Percentiles rank a stretch among this genome's conserved stretches.
These are phyloP conservation scores for Suhomyces sp. DNA, from an alignment of 805 yeast species.

Conservation along the genomic window DNA sequence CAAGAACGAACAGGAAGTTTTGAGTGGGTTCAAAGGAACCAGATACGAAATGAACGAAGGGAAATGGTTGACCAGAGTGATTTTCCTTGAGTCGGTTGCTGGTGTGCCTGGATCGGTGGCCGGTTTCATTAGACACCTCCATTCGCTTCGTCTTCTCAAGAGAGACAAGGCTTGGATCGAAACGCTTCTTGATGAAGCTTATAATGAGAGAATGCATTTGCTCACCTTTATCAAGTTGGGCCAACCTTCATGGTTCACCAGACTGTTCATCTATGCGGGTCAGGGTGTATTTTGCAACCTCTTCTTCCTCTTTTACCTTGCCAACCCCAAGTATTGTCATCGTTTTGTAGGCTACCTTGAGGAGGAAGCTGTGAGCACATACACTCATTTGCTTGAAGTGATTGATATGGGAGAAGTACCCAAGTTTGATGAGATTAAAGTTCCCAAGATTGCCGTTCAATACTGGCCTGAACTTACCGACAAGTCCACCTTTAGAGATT, in stretches of 20 bases:
- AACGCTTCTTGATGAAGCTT: slow-evolving; percentile 71
- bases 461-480: slow-evolving; percentile 60
- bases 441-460: slow-evolving; percentile 60
- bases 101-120: slow-evolving; percentile 84
- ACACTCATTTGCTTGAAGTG: slow-evolving; percentile 54
- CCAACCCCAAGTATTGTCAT: slow-evolving; percentile 65
- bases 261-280: slow-evolving; percentile 54
- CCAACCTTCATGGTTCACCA: slow-evolving; percentile 59
- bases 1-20: slow-evolving; percentile 26
- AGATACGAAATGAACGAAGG: slow-evolving; percentile 55
- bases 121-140: slow-evolving; percentile 67
- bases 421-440: slow-evolving; percentile 41
- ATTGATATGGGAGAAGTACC: slow-evolving; percentile 54
- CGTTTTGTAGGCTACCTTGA: slow-evolving; percentile 76
- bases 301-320: slow-evolving; percentile 59
- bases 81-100: slow-evolving; percentile 69
- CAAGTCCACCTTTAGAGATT: slow-evolving; percentile 55
- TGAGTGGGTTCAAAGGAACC: slow-evolving; percentile 34
- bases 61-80: slow-evolving; percentile 62
- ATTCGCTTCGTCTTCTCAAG: slow-evolving; percentile 57
- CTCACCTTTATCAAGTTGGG: slow-evolving; percentile 66
- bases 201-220: slow-evolving; percentile 76
- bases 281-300: slow-evolving; percentile 71
- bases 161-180: slow-evolving; percentile 77
- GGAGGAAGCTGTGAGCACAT: slow-evolving; percentile 74